Percentiles rank a stretch among this genome's conserved stretches.
These are phyloP conservation scores for Chlorencoelia australis DNA, from an alignment of 2,329 filamentous ascomycete species.

Conservation along the genomic window DNA sequence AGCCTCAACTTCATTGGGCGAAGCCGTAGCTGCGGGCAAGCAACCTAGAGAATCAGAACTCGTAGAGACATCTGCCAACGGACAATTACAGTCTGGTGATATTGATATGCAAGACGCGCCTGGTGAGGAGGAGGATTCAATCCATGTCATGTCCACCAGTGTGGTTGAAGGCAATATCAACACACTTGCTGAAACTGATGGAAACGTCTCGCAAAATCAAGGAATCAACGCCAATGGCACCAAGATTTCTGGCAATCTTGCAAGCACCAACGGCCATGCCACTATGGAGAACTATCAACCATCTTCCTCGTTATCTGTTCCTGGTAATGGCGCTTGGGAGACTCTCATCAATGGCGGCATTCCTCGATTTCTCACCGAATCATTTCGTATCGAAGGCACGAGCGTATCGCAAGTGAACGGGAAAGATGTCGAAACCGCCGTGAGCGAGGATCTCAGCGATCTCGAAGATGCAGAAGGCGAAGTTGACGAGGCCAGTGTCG, in stretches of 20 bases:
- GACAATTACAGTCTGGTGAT: constrained; percentile 25
- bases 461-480: constrained; percentile 85
- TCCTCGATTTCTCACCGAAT: constrained; percentile 75
- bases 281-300: constrained; percentile 28
- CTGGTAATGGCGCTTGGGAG: constrained; percentile 30
- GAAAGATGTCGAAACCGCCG: constrained; percentile 56
- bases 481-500: constrained; percentile 30
- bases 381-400: constrained; percentile 74
- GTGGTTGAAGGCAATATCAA: constrained; percentile 20
- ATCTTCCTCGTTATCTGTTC: constrained; percentile 58
- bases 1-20: constrained; percentile 31
- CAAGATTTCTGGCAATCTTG: constrained; percentile 33
- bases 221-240: constrained; percentile 22
- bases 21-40: constrained; percentile 22
- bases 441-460: constrained; percentile 84
- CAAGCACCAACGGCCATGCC: constrained; percentile 37
- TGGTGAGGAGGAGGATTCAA: constrained; percentile 11
- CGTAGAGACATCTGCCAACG: constrained; percentile 5
- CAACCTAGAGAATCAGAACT: background rate
- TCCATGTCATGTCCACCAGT: constrained; percentile 3
- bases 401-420: constrained; percentile 56
- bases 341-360: constrained; percentile 62
- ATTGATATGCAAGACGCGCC: constrained; percentile 29
- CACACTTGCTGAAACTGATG: constrained; percentile 9
- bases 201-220: constrained; percentile 14